Base-by-base conservation (phyloP, 106 monocot species). In the Dendrobium huoshanense region DNA sequence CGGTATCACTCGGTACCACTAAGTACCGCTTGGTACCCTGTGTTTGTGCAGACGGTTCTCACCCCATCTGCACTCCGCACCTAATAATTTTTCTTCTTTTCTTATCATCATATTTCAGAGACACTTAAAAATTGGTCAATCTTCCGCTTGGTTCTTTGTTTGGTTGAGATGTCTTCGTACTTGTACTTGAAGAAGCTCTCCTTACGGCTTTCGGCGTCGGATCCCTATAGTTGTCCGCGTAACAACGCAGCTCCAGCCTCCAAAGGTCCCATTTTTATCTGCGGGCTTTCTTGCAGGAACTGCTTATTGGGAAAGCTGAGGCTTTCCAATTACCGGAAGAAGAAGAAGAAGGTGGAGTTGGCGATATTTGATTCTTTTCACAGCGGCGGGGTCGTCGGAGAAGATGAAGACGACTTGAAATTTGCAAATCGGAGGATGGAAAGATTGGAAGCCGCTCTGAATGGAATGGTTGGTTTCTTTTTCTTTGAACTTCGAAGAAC, bases 381-480 rank as follows among this genome's bases (percentile, higher is more conserved):
- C 54, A 54, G 49, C 7, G 68, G 33, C 6, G 29, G 9, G 0
- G 8, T 25, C 7, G 54, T 41, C 59, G 44, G 42, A 41, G 86
- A 86, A 82, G 82, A 11, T 8, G 91, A 88, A 56, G 73, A 45
- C 29, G 43, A 81, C 55, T 44, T 81, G 56, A 56, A 65, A 11
- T 48, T 48, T 48, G 48, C 48, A 10, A 48, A 48, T 56, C 25
- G 48, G 18, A 22, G 27, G 29, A 43, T 59, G 49, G 41, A 48
- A 15, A 82, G 77, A 17, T 58, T 88, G 16, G 91, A 91, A 42
- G 47, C 78, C 7, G 40, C 70, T 64, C 10, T 88, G 51, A 91
- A 91, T 85, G 78, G 78, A 77, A 56, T 79, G 84, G 91, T 70
- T 48, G 48, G 10, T 8, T 48, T 48, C 48, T 11, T 48, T 11